Percentiles rank a stretch among this genome's conserved stretches.
These are phyloP conservation scores for Stentor roeselii DNA, from an alignment of 73 alveolate species.

Conservation along the genomic window DNA sequence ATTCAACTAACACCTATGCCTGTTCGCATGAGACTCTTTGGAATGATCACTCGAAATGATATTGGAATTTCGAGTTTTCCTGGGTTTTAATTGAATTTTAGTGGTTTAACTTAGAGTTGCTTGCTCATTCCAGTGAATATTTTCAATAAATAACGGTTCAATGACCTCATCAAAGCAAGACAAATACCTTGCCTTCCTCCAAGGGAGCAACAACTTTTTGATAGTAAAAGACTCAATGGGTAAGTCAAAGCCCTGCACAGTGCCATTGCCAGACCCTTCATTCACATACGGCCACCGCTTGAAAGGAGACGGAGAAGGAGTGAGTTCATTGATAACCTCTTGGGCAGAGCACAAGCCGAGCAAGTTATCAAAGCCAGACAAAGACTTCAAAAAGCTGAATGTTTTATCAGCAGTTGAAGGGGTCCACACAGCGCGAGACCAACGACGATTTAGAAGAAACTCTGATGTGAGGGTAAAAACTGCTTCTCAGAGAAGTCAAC, in stretches of 20 bases:
- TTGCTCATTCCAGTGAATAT: too few relatives aligned
- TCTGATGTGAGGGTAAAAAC: not conserved
- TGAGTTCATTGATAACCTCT: slow-evolving; percentile 42
- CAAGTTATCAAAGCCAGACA: not conserved
- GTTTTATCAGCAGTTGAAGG: not conserved
- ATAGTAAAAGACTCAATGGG: slow-evolving; percentile 87
- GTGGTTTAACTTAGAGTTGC: not conserved
- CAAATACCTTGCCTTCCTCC: slow-evolving; percentile 21
- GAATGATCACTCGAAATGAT: not conserved
- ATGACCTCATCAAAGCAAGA: not conserved
- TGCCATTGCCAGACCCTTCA: slow-evolving; percentile 69
- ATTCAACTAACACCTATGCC: not conserved
- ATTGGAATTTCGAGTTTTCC: too few relatives aligned
- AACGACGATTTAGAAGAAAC: not conserved
- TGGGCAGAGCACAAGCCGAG: slow-evolving; percentile 31
- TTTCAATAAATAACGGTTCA: not conserved
- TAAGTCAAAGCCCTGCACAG: slow-evolving; percentile 66
- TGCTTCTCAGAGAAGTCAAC: not conserved
- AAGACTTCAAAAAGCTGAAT: slow-evolving; percentile 20
- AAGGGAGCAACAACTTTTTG: slow-evolving; percentile 53
- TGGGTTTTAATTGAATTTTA: not conserved
- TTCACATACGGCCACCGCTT: slow-evolving; percentile 75
- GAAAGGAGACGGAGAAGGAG: slow-evolving; percentile 76
- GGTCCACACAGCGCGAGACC: not conserved
- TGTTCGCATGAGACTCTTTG: not conserved